phyloP scores from a whole-genome alignment of 2,329 filamentous ascomycete species.

The Tolypocladium album region DNA sequence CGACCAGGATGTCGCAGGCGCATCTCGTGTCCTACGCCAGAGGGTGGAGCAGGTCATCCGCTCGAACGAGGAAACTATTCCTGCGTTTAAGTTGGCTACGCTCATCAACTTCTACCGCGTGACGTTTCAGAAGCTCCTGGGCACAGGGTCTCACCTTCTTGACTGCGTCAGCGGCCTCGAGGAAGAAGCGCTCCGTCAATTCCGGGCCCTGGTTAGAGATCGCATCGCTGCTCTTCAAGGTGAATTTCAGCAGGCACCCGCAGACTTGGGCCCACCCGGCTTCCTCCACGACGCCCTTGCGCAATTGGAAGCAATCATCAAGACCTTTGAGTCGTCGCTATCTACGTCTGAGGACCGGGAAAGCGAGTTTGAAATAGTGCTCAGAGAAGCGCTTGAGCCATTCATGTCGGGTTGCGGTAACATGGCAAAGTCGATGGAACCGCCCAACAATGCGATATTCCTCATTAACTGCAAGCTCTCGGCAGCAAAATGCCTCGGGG shows the following conservation, averaged over 20 bases:
- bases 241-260: constrained; percentile 57
- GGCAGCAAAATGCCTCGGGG: constrained; percentile 42
- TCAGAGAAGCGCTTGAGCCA: constrained; percentile 74
- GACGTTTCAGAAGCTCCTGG: constrained; percentile 75
- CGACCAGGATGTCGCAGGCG: constrained; percentile 72
- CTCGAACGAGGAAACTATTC: constrained; percentile 78
- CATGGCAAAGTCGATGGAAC: constrained; percentile 49
- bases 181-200: constrained; percentile 69
- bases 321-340: constrained; percentile 76
- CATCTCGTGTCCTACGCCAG: constrained; percentile 75
- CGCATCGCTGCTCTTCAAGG: constrained; percentile 64
- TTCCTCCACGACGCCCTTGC: constrained; percentile 75
- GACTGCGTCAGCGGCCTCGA: constrained; percentile 60
- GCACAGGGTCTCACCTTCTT: constrained; percentile 55
- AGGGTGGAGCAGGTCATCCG: constrained; percentile 86
- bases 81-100: constrained; percentile 84
- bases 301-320: constrained; percentile 68
- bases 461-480: constrained; percentile 59
- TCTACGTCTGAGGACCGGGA: constrained; percentile 47
- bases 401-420: constrained; percentile 69
- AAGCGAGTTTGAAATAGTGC: constrained; percentile 61
- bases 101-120: constrained; percentile 79
- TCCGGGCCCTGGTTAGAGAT: constrained; percentile 71
- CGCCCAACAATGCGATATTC: constrained; percentile 57
- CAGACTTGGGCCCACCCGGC: constrained; percentile 66